Evolutionary conservation across 2,329 filamentous ascomycete species (phyloP).

Genomic region (Biscogniauxia mediterranea): DNA sequence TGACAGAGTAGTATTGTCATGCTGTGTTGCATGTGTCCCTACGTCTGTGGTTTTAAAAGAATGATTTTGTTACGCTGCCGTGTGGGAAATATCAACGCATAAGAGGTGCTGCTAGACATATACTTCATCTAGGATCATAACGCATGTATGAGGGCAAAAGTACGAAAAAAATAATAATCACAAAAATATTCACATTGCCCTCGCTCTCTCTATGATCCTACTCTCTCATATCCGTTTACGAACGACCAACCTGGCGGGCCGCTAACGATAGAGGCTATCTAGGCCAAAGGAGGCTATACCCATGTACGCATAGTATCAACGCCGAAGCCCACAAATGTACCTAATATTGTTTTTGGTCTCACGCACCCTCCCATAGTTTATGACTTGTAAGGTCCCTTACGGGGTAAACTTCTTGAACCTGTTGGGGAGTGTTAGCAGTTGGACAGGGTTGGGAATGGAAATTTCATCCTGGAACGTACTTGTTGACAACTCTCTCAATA

Average conservation of each 20-base stretch:
- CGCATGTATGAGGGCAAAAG: too few species aligned
- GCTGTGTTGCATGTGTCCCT: too few species aligned
- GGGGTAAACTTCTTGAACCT: constrained; percentile 29
- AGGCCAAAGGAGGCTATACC: neutral
- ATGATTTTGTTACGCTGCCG: too few species aligned
- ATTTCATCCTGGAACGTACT: constrained; percentile 46
- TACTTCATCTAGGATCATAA: too few species aligned
- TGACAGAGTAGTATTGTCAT: too few species aligned
- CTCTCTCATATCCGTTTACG: neutral
- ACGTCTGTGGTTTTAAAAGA: too few species aligned
- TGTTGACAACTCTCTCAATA: constrained; percentile 77
- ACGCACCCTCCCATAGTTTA: neutral
- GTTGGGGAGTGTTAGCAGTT: neutral
- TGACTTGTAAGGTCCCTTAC: constrained; percentile 1
- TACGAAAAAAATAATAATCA: neutral
- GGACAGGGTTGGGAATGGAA: neutral
- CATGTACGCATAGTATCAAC: neutral
- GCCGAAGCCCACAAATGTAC: neutral
- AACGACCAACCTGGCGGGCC: neutral
- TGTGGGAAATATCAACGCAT: too few species aligned
- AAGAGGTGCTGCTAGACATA: too few species aligned
- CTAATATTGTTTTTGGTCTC: neutral
- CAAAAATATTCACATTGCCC: neutral
- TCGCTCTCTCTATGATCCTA: neutral
- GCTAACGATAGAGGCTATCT: neutral